These are phyloP conservation scores for Gardenia jasminoides DNA, from an alignment of 257 asterid species.

Conservation along the genomic window DNA sequence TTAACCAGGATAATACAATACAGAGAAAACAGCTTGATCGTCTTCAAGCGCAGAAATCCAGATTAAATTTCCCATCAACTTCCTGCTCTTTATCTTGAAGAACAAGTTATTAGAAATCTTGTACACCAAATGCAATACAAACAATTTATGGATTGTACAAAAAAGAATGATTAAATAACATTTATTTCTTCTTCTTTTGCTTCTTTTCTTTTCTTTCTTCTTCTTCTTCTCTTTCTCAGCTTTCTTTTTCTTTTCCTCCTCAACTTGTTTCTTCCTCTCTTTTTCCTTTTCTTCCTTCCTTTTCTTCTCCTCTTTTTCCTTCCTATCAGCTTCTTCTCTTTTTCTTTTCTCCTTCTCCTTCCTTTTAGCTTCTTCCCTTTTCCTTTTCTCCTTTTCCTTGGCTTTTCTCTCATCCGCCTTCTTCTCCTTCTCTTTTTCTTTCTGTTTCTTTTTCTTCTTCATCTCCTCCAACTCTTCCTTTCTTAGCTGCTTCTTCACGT, in stretches of 20 bases:
- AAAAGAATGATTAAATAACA: neutral
- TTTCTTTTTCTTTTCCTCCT: neutral
- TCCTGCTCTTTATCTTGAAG: neutral
- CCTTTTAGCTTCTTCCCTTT: neutral
- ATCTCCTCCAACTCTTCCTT: conserved; percentile 24
- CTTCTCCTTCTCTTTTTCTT: conserved; percentile 7
- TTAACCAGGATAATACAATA: too few relatives aligned
- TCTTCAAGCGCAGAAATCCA: neutral
- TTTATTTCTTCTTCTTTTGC: neutral
- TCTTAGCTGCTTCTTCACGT: conserved; percentile 15
- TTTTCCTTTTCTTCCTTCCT: neutral
- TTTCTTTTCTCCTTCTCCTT: neutral
- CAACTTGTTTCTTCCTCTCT: neutral
- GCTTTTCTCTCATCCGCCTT: neutral
- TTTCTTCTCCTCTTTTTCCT: neutral
- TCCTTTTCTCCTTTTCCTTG: neutral
- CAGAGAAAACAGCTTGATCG: neutral
- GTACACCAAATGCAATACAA: neutral
- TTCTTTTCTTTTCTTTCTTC: neutral
- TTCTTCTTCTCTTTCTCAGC: neutral
- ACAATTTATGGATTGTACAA: neutral
- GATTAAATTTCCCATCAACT: neutral
- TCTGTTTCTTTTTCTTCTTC: conserved; percentile 19
- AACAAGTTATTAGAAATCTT: neutral
- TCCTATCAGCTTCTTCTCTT: neutral